A percentile compares a stretch with the other conserved stretches of the same genome.
These are phyloP conservation scores for Glebionis coronaria DNA, from an alignment of 129 eudicot genomes.

Conservation along the genomic window DNA sequence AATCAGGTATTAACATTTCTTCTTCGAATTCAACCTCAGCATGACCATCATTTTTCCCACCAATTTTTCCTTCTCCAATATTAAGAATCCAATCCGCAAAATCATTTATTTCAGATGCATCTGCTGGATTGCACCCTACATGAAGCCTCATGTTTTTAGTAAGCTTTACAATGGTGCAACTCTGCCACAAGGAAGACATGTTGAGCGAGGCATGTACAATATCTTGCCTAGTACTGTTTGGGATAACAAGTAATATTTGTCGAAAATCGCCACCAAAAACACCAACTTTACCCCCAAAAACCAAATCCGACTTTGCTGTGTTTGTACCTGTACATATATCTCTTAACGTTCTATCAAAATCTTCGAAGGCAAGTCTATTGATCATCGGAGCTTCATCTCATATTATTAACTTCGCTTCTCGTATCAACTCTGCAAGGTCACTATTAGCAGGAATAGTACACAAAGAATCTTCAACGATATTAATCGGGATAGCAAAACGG, in stretches of 20 bases:
- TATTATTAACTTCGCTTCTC: background rate
- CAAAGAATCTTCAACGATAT: background rate
- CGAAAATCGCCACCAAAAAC: background rate
- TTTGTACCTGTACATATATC: background rate
- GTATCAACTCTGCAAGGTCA: background rate
- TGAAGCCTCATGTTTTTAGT: background rate
- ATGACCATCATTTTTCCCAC: background rate
- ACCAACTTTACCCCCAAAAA: background rate
- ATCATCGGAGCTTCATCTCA: background rate
- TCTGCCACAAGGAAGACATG: background rate
- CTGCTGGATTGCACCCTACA: background rate
- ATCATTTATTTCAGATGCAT: background rate
- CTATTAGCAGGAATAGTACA: background rate
- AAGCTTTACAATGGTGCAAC: background rate
- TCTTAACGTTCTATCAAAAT: background rate
- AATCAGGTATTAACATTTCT: background rate
- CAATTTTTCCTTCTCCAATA: background rate
- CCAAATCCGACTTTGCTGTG: background rate
- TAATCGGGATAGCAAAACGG: background rate
- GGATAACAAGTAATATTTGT: background rate
- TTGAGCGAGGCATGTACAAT: background rate
- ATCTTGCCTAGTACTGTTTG: background rate
- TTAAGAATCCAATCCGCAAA: background rate
- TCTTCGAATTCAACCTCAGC: background rate
- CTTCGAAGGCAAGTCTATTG: background rate